Base-by-base conservation (phyloP, 352 stramenopile genomes). In the Sclerospora graminicola region DNA sequence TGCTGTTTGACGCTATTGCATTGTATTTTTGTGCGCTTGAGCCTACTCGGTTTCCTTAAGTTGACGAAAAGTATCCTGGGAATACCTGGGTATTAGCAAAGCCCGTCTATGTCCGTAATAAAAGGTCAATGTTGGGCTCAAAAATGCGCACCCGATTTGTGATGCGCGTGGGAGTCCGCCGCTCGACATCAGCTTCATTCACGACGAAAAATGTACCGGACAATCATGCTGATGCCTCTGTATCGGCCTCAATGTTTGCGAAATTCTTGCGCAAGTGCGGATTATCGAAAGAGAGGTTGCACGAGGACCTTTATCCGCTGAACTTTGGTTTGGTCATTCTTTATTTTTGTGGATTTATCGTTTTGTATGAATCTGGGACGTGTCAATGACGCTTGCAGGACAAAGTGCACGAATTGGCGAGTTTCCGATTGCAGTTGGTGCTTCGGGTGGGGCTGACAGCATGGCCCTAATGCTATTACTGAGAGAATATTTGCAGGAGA, bases 401-500 rank as follows among this genome's bases (percentile, higher is more conserved):
- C 21, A 15, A 24, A 42, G 40, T 9, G 54, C 63, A 2, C 39
- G 27, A 0, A 16, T 28, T 0, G 48, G 34, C n/a, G 51, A 65
- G 23, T 87, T 75, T 40, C 77, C 76, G 9, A 50, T 89, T 39
- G 78, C 79, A 15, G 70, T 90, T 15, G 81, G 76, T 16, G 43
- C 87, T 14, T 93, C 81, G 0, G 81, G 81, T 9, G 81, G 81
- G 5, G 77, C 69, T 1, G 81, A 93, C 49, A 90, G 78, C 44
- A 85, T 89, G 69, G 75, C 81, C 18, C 45, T 93, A 38, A 74
- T 79, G 59, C 64, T 90, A 32, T 41, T 93, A 29, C 59, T 93
- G 10, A 66, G 55, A 8, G 74, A 90, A 41, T 77, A 79, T 40
- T 28, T 91, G 10, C 48, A 60, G 8, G n/a, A 48, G 5, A 61